Evolutionary conservation across 1,284 basidiomycete genomes (phyloP).

Genomic region (Leccinum solheimii): DNA sequence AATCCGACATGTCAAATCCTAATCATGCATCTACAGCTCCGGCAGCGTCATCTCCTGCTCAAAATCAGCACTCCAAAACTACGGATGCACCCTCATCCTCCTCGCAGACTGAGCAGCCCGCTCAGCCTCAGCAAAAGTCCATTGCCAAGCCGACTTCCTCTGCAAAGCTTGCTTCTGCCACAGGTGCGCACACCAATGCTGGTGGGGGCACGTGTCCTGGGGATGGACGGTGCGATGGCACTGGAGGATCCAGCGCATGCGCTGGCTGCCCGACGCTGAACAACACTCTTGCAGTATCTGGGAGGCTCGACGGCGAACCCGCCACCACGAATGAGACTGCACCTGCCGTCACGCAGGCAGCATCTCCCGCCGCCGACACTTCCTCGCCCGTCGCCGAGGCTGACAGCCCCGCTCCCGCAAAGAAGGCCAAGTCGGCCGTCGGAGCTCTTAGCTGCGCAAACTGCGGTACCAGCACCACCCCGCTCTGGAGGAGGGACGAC

Average conservation of each 20-base stretch:
- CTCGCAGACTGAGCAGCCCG: constrained; percentile 25
- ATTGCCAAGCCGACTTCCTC: constrained; percentile 26
- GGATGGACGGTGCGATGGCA: constrained; percentile 93
- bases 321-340: constrained; percentile 23
- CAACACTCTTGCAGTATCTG: constrained; percentile 60
- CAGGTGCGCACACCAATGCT: constrained; percentile 34
- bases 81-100: constrained; percentile 31
- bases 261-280: constrained; percentile 94
- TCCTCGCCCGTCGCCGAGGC: constrained; percentile 35
- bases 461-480: constrained; percentile 92
- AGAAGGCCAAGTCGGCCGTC: constrained; percentile 48
- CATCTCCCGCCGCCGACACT: constrained; percentile 27
- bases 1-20: constrained; percentile 37
- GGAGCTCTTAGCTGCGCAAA: constrained; percentile 87
- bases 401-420: constrained; percentile 29
- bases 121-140: constrained; percentile 30
- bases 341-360: constrained; percentile 15
- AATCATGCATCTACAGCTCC: constrained; percentile 33
- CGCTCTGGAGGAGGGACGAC: constrained; percentile 91
- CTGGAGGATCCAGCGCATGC: constrained; percentile 87
- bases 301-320: constrained; percentile 39
- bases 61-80: constrained; percentile 37
- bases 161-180: constrained; percentile 27
- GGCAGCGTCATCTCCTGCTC: constrained; percentile 27
- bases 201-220: constrained; percentile 85